phyloP scores from a whole-genome alignment of 192 early-diverging fungal genomes.

The Linnemannia schmuckeri region DNA sequence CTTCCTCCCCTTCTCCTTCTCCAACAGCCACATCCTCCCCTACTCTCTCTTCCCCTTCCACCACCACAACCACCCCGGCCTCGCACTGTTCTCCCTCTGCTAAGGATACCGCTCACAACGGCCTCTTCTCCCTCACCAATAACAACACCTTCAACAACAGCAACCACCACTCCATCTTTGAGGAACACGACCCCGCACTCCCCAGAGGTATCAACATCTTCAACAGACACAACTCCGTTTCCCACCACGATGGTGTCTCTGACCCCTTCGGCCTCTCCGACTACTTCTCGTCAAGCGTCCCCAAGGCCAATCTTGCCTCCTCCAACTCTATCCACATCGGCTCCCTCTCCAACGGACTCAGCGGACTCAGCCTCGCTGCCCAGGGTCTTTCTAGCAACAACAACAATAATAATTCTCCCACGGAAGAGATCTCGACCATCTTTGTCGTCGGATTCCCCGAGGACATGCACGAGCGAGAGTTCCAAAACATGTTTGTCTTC shows the following conservation, averaged over 20 bases:
- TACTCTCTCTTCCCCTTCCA: conserved; percentile 54
- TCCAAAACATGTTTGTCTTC: conserved; percentile 99
- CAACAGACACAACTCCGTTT: conserved; percentile 7
- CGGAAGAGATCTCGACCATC: conserved; percentile 98
- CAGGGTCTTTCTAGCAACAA: conserved; percentile 3
- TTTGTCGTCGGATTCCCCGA: conserved; percentile 99
- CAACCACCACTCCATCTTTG: conserved; percentile 38
- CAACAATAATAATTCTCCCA: conserved; percentile 9
- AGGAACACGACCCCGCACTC: conserved; percentile 30
- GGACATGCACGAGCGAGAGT: conserved; percentile 98
- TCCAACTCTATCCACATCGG: conserved; percentile 46
- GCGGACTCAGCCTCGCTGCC: conserved; percentile 32
- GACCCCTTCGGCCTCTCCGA: conserved; percentile 55
- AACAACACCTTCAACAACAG: not conserved
- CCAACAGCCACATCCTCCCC: conserved; percentile 45
- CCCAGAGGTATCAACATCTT: conserved; percentile 51
- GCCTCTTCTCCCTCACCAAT: not conserved
- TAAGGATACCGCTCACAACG: conserved; percentile 21
- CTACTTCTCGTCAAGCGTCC: conserved; percentile 52
- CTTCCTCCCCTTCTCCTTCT: conserved; percentile 55
- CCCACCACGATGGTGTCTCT: conserved; percentile 28
- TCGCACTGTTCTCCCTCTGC: conserved; percentile 54
- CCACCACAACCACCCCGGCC: conserved; percentile 39
- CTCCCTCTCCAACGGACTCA: conserved; percentile 40
- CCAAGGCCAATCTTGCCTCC: conserved; percentile 14